Conservation (phyloP, 2,329 filamentous ascomycete species). For the Colletotrichum higginsianum region DNA sequence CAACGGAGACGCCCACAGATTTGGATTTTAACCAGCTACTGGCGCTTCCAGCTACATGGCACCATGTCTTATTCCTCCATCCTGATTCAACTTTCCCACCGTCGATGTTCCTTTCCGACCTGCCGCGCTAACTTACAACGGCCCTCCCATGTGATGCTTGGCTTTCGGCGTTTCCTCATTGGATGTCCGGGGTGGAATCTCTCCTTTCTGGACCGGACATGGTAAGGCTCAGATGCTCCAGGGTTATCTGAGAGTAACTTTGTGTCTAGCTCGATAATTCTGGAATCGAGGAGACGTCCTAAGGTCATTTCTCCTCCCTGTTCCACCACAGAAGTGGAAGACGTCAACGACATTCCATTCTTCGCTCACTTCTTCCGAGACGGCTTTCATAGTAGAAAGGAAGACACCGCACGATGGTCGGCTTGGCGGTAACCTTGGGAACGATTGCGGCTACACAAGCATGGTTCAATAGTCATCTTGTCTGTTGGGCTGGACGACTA, state of each 20-base stretch:
- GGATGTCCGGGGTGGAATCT: not conserved
- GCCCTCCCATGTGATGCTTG: slow-evolving; percentile 10
- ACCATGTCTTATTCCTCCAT: not conserved
- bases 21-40: slow-evolving; percentile 15
- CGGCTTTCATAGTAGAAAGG: slow-evolving; percentile 1
- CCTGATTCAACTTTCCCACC: slow-evolving; percentile 25
- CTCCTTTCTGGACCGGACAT: slow-evolving; percentile 1
- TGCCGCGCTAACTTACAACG: slow-evolving; percentile 12
- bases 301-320: not conserved
- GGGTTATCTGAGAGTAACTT: not conserved
- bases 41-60: not conserved
- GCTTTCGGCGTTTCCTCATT: slow-evolving; percentile 19
- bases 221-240: slow-evolving; percentile 8
- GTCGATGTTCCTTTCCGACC: slow-evolving; percentile 17
- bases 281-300: not conserved
- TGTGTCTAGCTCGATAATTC: not conserved
- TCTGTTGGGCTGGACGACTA: slow-evolving; percentile 1
- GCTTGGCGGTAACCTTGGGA: slow-evolving; percentile 8
- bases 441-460: slow-evolving; percentile 31
- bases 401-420: slow-evolving; percentile 1
- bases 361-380: slow-evolving; percentile 6
- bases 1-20: slow-evolving; percentile 20
- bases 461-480: slow-evolving; percentile 32
- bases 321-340: slow-evolving; percentile 3
- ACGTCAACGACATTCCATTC: slow-evolving; percentile 19